A percentile compares a stretch with the other conserved stretches of the same genome.
phyloP scores from a whole-genome alignment of 192 early-diverging fungal genomes.

The Paraglomus occultum region DNA sequence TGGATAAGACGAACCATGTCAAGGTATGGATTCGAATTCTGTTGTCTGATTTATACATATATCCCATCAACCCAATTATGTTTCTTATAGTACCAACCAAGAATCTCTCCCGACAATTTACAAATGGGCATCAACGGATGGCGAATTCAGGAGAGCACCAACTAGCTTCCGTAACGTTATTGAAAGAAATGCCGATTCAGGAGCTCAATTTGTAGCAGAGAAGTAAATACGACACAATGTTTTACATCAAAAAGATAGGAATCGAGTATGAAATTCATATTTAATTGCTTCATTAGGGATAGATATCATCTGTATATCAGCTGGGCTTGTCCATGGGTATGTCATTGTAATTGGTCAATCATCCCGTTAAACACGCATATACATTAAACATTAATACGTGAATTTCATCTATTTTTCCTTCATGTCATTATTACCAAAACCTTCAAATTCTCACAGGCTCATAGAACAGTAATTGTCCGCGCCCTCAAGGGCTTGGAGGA shows the following conservation, averaged over 20 bases:
- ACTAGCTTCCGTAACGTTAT: conserved; percentile 70
- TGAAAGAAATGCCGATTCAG: conserved; percentile 39
- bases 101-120: conserved; percentile 39
- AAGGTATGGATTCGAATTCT: no score
- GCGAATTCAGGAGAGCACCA: conserved; percentile 77
- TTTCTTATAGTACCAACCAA: no score
- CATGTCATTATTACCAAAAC: conserved; percentile 12
- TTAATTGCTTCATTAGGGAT: conserved; percentile 32
- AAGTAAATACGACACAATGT: conserved; percentile 34
- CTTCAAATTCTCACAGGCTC: conserved; percentile 75
- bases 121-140: conserved; percentile 69
- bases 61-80: no score
- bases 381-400: not conserved
- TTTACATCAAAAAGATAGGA: no score
- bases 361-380: not conserved
- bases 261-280: not conserved
- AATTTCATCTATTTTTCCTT: conserved; percentile 30
- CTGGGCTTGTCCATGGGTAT: conserved; percentile 63
- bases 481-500: conserved; percentile 87
- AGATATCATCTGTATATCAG: conserved; percentile 84
- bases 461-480: conserved; percentile 83
- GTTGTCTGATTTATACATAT: no score
- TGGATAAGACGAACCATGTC: no score
- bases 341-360: conserved; percentile 3
- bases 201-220: conserved; percentile 71